Conservation (phyloP, 2,329 filamentous ascomycete species). For the Beauveria caledonica region DNA sequence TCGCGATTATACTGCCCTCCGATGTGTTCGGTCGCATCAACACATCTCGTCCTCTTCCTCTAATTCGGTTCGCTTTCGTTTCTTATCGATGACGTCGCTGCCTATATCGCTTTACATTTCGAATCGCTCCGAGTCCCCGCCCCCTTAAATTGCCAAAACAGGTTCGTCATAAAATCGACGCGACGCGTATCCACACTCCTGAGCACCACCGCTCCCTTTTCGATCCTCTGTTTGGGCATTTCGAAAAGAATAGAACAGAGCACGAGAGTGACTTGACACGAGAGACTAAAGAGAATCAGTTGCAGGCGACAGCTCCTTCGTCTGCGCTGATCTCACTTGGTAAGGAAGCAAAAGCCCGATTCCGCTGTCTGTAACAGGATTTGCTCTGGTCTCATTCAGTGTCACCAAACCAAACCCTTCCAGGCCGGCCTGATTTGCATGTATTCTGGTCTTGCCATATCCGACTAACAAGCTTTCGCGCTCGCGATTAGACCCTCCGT, state of each 20-base stretch:
- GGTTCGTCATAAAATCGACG: conserved; percentile 9
- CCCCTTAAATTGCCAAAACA: conserved; percentile 8
- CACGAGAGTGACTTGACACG: conserved; percentile 18
- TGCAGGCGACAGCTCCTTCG: conserved; percentile 50
- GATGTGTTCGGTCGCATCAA: conserved; percentile 26
- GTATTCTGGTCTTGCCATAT: neutral
- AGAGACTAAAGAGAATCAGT: conserved; percentile 40
- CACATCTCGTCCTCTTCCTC: conserved; percentile 16
- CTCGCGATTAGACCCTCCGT: conserved; percentile 17
- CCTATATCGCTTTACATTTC: neutral
- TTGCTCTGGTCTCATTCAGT: neutral
- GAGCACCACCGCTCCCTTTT: conserved; percentile 7
- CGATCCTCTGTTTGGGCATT: neutral
- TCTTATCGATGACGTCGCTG: conserved; percentile 21
- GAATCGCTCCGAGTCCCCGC: neutral
- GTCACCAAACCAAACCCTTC: neutral
- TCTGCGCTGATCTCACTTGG: conserved; percentile 56
- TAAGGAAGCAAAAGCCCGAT: conserved; percentile 25
- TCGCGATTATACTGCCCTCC: conserved; percentile 13
- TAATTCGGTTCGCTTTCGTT: conserved; percentile 15
- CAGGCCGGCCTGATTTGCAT: neutral
- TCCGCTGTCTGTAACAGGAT: neutral
- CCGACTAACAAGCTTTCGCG: neutral
- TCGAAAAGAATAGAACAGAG: conserved; percentile 14
- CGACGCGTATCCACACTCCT: conserved; percentile 13